phyloP scores from a whole-genome alignment of 352 stramenopile species.

The Hyaloperonospora arabidopsidis region DNA sequence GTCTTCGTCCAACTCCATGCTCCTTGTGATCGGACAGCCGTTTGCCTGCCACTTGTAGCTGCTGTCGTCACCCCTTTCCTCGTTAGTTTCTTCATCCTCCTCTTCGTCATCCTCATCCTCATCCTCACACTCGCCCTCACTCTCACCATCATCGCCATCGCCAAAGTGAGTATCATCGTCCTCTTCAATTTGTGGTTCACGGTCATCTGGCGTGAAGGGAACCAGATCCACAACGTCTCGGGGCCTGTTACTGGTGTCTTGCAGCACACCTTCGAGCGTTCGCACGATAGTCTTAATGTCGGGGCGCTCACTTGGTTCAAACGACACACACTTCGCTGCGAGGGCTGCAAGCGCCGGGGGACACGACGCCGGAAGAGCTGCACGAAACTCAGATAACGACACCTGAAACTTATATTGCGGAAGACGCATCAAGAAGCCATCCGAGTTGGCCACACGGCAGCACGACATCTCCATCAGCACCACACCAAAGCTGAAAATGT shows the following conservation, averaged over 20 bases:
- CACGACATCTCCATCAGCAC: conserved; percentile 85
- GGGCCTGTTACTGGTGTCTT: conserved; percentile 19
- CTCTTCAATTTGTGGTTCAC: conserved; percentile 56
- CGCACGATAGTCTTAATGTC: conserved; percentile 38
- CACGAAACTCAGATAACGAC: conserved; percentile 51
- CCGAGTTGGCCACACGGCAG: conserved; percentile 67
- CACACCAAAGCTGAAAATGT: conserved; percentile 81
- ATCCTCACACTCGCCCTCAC: conserved; percentile 28
- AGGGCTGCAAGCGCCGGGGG: conserved; percentile 48
- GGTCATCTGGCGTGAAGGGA: conserved; percentile 51
- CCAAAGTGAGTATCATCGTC: conserved; percentile 48
- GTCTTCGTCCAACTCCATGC: conserved; percentile 36
- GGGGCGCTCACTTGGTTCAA: conserved; percentile 65
- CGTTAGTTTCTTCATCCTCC: conserved; percentile 15
- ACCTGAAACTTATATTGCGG: conserved; percentile 80
- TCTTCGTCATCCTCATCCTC: conserved; percentile 30
- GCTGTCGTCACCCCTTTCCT: conserved; percentile 31
- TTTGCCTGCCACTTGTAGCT: conserved; percentile 20
- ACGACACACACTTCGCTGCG: conserved; percentile 65
- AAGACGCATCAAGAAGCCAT: conserved; percentile 73
- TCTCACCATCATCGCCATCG: conserved; percentile 45
- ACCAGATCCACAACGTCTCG: conserved; percentile 39
- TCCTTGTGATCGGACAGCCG: conserved; percentile 34
- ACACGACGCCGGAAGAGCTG: conserved; percentile 52
- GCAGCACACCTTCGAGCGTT: conserved; percentile 38